phyloP scores from a whole-genome alignment of 164 flowering plant species.

The Akebia trifoliata region DNA sequence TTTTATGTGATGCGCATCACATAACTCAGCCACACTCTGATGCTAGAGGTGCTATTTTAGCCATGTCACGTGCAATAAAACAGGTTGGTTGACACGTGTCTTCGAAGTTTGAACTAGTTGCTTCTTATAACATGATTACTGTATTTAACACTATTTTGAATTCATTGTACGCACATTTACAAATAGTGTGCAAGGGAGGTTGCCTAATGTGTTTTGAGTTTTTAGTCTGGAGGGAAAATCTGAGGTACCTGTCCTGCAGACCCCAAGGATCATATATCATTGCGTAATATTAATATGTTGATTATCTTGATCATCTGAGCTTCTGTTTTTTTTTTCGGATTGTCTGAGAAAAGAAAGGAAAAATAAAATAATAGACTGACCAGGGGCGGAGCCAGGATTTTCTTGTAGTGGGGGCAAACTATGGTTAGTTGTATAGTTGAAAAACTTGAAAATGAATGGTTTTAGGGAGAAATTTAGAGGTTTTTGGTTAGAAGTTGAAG shows the following conservation, averaged over 20 bases:
- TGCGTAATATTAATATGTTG: neutral
- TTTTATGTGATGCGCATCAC: constrained; percentile 92
- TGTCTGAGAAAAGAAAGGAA: neutral
- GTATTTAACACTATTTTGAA: neutral
- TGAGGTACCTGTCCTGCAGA: neutral
- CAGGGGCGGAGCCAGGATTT: too few relatives aligned
- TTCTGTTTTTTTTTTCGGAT: neutral
- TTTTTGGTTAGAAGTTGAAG: too few relatives aligned
- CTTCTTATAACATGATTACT: neutral
- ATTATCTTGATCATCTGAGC: neutral
- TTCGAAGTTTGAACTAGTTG: constrained; percentile 4
- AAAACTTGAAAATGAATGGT: too few relatives aligned
- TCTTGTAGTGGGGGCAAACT: too few relatives aligned
- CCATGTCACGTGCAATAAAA: constrained; percentile 78
- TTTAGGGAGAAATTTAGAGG: too few relatives aligned
- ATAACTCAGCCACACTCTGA: constrained; percentile 86
- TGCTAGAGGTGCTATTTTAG: constrained; percentile 91
- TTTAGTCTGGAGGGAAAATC: neutral
- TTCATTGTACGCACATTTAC: neutral
- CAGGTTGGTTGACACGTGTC: constrained; percentile 42
- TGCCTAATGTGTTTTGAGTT: neutral
- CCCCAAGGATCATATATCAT: neutral
- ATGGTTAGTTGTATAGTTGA: too few relatives aligned
- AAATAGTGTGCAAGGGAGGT: neutral
- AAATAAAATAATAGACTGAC: too few relatives aligned